phyloP scores from a whole-genome alignment of 2,329 filamentous ascomycete species.

The Apiospora koreana region DNA sequence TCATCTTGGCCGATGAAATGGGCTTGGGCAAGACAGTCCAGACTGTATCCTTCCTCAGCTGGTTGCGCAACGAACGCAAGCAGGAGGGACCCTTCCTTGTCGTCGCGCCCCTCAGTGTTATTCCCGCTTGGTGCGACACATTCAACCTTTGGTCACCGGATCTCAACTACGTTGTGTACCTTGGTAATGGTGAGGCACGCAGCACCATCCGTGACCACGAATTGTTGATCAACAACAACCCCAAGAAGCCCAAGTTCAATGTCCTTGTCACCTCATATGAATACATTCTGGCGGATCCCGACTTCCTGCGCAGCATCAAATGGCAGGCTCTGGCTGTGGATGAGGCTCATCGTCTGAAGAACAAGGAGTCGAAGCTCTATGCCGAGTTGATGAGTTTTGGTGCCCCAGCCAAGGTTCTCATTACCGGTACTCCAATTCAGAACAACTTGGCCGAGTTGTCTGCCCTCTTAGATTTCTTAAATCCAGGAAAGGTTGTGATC shows the following conservation, averaged over 20 bases:
- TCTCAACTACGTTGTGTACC: slow-evolving; percentile 95
- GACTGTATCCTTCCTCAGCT: slow-evolving; percentile 95
- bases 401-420: slow-evolving; percentile 84
- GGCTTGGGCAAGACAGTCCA: slow-evolving; percentile 97
- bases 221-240: slow-evolving; percentile 81
- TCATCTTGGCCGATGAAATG: slow-evolving; percentile 98
- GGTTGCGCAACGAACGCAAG: slow-evolving; percentile 84
- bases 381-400: slow-evolving; percentile 82
- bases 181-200: slow-evolving; percentile 83
- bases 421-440: slow-evolving; percentile 96
- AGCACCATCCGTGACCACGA: slow-evolving; percentile 89
- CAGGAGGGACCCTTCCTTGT: slow-evolving; percentile 96
- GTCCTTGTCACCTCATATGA: slow-evolving; percentile 98
- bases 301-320: slow-evolving; percentile 85
- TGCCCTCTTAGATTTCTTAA: slow-evolving; percentile 92
- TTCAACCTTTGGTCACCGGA: slow-evolving; percentile 97
- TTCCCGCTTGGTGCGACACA: slow-evolving; percentile 97
- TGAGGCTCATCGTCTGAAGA: slow-evolving; percentile 95
- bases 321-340: slow-evolving; percentile 98
- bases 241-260: slow-evolving; percentile 91
- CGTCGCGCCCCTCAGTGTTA: slow-evolving; percentile 94
- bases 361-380: slow-evolving; percentile 92
- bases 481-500: slow-evolving; percentile 89
- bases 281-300: slow-evolving; percentile 84
- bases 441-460: slow-evolving; percentile 94